Conservation (phyloP, 2,329 filamentous ascomycete genomes). For the Ophiosphaerella korrae region DNA sequence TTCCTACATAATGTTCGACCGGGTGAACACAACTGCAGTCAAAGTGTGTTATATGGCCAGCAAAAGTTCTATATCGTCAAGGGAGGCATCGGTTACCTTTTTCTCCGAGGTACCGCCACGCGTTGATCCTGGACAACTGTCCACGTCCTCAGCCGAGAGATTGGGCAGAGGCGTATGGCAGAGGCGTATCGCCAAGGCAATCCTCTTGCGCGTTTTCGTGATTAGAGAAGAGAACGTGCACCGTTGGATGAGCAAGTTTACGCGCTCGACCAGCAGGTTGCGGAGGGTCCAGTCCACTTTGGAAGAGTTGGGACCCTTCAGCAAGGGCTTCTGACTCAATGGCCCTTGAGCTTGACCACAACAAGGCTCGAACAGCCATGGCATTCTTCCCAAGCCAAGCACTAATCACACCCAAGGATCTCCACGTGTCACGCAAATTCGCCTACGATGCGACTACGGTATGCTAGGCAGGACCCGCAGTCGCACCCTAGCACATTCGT, state of each 20-base stretch:
- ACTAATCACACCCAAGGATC: not conserved
- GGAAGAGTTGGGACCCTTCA: no score
- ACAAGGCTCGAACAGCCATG: not conserved
- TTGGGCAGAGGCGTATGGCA: not conserved
- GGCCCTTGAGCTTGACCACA: no score
- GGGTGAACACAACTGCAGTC: no score
- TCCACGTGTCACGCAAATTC: conserved; percentile 2
- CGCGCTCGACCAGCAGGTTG: not conserved
- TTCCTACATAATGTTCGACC: no score
- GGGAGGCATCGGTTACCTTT: no score
- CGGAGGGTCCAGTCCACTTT: no score
- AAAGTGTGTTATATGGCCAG: no score
- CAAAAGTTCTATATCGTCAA: no score
- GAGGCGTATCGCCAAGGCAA: no score
- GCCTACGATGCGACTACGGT: not conserved
- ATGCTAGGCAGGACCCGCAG: not conserved
- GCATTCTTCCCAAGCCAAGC: not conserved
- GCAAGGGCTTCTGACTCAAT: no score
- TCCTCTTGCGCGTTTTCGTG: not conserved
- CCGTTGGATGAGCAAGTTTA: not conserved
- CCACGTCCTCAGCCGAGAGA: not conserved
- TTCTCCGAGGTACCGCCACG: not conserved
- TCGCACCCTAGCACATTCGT: not conserved
- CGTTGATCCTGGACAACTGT: not conserved
- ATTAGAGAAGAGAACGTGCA: not conserved